Evolutionary conservation across 164 flowering plant species (phyloP).

Genomic region (Tetrastigma voinierianum): DNA sequence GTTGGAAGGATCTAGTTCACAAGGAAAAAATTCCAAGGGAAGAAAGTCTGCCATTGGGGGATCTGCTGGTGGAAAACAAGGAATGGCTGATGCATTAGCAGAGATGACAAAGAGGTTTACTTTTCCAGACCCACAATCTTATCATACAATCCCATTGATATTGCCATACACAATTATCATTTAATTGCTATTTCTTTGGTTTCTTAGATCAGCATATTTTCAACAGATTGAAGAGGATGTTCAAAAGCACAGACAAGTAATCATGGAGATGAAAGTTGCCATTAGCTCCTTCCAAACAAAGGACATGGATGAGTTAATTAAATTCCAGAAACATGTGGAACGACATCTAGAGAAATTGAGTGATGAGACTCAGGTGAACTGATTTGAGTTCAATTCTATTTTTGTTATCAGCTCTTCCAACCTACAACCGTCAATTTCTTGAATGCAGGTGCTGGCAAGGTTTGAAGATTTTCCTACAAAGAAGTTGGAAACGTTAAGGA

Average conservation of each 20-base stretch:
- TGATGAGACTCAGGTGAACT: slow-evolving; percentile 70
- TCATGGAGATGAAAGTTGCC: slow-evolving; percentile 49
- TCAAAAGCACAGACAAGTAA: slow-evolving; percentile 43
- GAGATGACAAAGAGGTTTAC: slow-evolving; percentile 85
- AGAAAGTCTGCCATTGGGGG: slow-evolving; percentile 33
- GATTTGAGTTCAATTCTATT: not conserved
- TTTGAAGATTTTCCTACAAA: slow-evolving; percentile 77
- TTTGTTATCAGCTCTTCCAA: not conserved
- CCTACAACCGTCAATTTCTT: not conserved
- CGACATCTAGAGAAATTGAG: slow-evolving; percentile 58
- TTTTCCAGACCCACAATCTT: not conserved
- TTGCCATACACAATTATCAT: not conserved
- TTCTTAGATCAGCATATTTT: slow-evolving; percentile 65
- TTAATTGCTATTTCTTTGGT: not conserved
- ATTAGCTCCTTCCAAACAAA: slow-evolving; percentile 57
- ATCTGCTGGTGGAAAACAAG: slow-evolving; percentile 48
- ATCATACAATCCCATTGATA: no score
- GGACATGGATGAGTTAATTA: slow-evolving; percentile 62
- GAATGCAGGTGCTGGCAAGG: slow-evolving; percentile 58
- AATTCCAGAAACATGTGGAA: slow-evolving; percentile 71
- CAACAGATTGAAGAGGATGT: slow-evolving; percentile 74
- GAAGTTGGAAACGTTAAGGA: slow-evolving; percentile 71
- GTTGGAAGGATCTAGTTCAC: slow-evolving; percentile 61
- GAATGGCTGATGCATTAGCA: slow-evolving; percentile 92
- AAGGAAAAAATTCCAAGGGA: slow-evolving; percentile 41